Base-by-base conservation (phyloP, 1,139 yeast genomes). In the Pichia terricola region DNA sequence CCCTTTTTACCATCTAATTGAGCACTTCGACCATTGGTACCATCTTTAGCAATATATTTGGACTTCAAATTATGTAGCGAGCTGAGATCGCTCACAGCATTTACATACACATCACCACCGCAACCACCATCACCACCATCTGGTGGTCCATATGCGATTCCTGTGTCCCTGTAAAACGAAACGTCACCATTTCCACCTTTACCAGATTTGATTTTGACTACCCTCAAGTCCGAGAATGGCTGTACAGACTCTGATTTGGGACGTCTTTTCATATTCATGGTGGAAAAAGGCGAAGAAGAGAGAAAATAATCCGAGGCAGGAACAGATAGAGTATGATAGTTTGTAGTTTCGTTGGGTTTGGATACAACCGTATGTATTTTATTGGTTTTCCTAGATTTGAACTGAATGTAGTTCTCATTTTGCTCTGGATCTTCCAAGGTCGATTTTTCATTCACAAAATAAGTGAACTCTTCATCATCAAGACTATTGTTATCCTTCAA, bases 121-220 rank as follows among this genome's bases (percentile, higher is more conserved):
- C 72, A 68, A 5, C 98, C 98, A 27, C 98, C 98, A 63, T 91
- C 97, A 16, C 98, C 98, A 27, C 98, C 98, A 62, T 89, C 95
- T 0, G 98, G 95, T 0, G 98, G 97, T 0, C 98, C 98, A 25
- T 73, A 71, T 0, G 95, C 73, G 38, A 86, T 67, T 42, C 88
- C 85, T 2, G 95, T 86, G 55, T 87, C 97, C 49, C 95, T 68
- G 51, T 82, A 75, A 61, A 91, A 91, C 1, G 96, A 82, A 0
- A 87, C 82, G 40, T 78, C 72, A 5, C 98, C 98, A 59, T 81
- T 73, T 1, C 98, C 98, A 30, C 98, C 98, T 40, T 68, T 69
- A 0, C 98, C 98, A 38, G 94, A 79, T 9, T 65, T 64, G n/a
- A 85, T 67, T 45, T 76, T 73, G 5, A 88, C 70, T 16, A 87